phyloP scores from a whole-genome alignment of 768 basidiomycete genomes.

The Mycena maculata region DNA sequence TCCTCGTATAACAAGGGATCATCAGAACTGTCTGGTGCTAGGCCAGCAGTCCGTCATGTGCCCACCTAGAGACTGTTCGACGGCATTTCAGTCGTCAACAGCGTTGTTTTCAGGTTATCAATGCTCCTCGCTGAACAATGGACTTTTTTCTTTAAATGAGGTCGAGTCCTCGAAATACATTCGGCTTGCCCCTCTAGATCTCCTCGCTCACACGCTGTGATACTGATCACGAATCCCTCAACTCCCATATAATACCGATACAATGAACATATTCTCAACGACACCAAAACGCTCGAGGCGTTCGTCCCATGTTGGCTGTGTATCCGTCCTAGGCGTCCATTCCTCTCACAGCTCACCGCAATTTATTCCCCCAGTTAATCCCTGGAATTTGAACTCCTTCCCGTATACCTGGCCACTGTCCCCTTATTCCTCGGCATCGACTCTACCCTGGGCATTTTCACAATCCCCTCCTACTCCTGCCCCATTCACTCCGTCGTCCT shows the following conservation, averaged over 20 bases:
- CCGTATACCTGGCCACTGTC: slow-evolving; percentile 1
- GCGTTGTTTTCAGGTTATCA: slow-evolving; percentile 8
- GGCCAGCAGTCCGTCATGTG: neutral
- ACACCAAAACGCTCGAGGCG: slow-evolving; percentile 8
- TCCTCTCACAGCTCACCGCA: neutral
- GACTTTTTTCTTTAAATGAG: neutral
- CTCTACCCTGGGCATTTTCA: neutral
- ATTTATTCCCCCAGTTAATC: neutral
- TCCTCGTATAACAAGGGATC: neutral
- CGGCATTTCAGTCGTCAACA: neutral
- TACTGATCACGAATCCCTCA: slow-evolving; percentile 16
- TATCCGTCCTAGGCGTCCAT: neutral
- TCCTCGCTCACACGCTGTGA: neutral
- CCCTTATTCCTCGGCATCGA: neutral
- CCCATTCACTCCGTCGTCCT: neutral
- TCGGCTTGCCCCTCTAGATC: slow-evolving; percentile 19
- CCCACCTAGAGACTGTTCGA: slow-evolving; percentile 14
- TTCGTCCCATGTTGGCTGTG: neutral
- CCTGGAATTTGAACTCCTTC: neutral
- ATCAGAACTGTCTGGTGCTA: neutral
- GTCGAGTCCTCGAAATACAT: neutral
- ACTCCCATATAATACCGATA: neutral
- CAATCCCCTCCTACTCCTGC: neutral
- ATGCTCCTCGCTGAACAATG: slow-evolving; percentile 5
- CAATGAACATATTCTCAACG: slow-evolving; percentile 18